Evolutionary conservation across 495 filamentous ascomycete species (phyloP).

Genomic region (Cercophora scortea): DNA sequence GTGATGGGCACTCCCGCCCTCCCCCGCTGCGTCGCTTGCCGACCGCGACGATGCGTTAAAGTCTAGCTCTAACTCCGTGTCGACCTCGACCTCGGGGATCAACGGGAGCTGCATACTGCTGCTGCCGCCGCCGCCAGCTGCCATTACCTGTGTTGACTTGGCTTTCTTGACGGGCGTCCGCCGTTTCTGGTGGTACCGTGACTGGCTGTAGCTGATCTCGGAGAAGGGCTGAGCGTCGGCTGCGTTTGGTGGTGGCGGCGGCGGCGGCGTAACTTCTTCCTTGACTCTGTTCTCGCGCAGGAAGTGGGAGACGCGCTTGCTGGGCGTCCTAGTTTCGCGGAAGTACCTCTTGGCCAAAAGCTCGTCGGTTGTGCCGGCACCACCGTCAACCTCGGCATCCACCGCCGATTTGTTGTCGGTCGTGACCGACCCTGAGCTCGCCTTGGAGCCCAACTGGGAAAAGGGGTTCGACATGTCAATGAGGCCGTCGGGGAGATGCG

Average conservation of each 20-base stretch:
- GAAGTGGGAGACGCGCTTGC: background rate
- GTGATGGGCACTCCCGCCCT: background rate
- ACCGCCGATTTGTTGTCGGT: background rate
- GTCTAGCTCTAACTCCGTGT: background rate
- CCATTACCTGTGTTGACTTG: background rate
- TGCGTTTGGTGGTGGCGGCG: background rate
- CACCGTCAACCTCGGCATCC: background rate
- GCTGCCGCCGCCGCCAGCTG: background rate
- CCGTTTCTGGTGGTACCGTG: background rate
- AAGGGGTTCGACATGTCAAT: constrained; percentile 1
- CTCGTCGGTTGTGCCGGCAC: background rate
- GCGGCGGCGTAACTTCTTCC: background rate
- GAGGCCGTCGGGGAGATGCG: background rate
- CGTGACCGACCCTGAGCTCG: background rate
- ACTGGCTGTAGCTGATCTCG: background rate
- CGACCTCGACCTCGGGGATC: background rate
- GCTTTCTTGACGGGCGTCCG: background rate
- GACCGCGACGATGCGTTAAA: background rate
- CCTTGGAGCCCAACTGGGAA: background rate
- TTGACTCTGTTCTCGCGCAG: too few species aligned
- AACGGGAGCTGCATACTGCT: background rate
- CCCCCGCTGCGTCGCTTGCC: background rate
- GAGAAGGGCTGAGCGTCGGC: background rate
- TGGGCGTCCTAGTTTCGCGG: background rate
- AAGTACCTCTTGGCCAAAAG: background rate